These are phyloP conservation scores for Ophiostoma triangulosporum DNA, from an alignment of 2,329 filamentous ascomycete species.

Conservation along the genomic window DNA sequence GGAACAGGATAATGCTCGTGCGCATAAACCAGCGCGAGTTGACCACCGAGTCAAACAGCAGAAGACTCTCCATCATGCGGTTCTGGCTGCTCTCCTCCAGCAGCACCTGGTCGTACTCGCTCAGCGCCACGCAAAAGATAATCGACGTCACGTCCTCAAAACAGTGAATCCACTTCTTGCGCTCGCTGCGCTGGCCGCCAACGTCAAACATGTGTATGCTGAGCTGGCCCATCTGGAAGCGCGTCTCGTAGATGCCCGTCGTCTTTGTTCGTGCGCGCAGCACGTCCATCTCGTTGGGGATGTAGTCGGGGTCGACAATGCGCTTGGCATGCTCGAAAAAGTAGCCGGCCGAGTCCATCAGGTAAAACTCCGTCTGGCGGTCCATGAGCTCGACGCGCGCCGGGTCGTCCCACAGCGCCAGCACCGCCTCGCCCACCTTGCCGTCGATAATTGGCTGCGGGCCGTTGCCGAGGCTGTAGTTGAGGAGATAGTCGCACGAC, in stretches of 20 bases:
- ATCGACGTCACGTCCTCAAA: conserved; percentile 99
- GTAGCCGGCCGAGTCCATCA: conserved; percentile 98
- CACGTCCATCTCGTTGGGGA: conserved; percentile 89
- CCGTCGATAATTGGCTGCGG: conserved; percentile 73
- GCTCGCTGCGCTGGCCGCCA: conserved; percentile 87
- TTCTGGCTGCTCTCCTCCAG: conserved; percentile 98
- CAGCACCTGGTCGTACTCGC: conserved; percentile 95
- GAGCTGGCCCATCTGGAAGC: conserved; percentile 95
- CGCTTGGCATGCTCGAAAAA: conserved; percentile 90
- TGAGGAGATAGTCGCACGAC: conserved; percentile 65
- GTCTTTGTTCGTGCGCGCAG: conserved; percentile 94
- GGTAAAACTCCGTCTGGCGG: conserved; percentile 92
- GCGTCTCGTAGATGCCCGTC: conserved; percentile 96
- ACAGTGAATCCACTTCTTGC: conserved; percentile 99
- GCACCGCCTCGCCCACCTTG: conserved; percentile 69
- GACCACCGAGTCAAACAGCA: conserved; percentile 95
- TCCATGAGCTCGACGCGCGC: conserved; percentile 74
- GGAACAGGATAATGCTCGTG: conserved; percentile 94
- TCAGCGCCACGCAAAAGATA: conserved; percentile 96
- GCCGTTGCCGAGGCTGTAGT: conserved; percentile 83
- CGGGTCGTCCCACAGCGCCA: conserved; percentile 81
- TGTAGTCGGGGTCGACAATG: conserved; percentile 72
- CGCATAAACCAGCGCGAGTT: conserved; percentile 99
- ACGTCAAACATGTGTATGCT: conserved; percentile 99
- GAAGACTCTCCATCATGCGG: conserved; percentile 97